These are phyloP conservation scores for Phylloporus sp. DNA, from an alignment of 768 basidiomycete genomes.

Conservation along the genomic window DNA sequence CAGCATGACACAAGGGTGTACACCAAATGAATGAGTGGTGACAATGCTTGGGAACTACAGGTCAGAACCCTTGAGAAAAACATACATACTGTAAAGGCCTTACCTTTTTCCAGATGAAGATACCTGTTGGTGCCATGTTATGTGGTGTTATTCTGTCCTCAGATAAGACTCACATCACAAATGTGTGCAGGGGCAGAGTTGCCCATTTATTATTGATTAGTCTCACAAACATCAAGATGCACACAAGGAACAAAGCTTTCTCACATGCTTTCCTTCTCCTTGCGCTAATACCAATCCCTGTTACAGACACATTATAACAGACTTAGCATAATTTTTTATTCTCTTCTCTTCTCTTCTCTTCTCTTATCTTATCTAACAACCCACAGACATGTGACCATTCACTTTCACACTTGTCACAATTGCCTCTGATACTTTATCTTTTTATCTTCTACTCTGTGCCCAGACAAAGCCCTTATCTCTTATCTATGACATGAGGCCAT, in stretches of 20 bases:
- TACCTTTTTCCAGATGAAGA: background rate
- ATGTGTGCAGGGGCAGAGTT: background rate
- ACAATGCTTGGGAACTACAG: constrained; percentile 24
- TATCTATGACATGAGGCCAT: too few relatives aligned
- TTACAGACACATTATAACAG: too few relatives aligned
- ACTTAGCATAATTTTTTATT: too few relatives aligned
- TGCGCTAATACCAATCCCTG: background rate
- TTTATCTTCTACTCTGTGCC: too few relatives aligned
- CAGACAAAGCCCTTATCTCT: too few relatives aligned
- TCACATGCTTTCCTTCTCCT: background rate
- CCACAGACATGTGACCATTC: too few relatives aligned
- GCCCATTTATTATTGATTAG: constrained; percentile 13
- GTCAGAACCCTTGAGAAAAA: constrained; percentile 1
- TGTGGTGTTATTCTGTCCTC: background rate
- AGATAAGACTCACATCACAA: background rate
- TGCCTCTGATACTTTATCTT: too few relatives aligned
- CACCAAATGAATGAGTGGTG: constrained; percentile 20
- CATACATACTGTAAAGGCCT: background rate
- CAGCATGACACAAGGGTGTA: background rate
- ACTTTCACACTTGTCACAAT: too few relatives aligned
- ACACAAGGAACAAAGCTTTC: background rate
- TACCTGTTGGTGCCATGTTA: background rate
- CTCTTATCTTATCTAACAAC: too few relatives aligned
- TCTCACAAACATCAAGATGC: constrained; percentile 13
- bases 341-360: too few relatives aligned